phyloP scores from a whole-genome alignment of 768 basidiomycete genomes.

The Crepidotus variabilis region DNA sequence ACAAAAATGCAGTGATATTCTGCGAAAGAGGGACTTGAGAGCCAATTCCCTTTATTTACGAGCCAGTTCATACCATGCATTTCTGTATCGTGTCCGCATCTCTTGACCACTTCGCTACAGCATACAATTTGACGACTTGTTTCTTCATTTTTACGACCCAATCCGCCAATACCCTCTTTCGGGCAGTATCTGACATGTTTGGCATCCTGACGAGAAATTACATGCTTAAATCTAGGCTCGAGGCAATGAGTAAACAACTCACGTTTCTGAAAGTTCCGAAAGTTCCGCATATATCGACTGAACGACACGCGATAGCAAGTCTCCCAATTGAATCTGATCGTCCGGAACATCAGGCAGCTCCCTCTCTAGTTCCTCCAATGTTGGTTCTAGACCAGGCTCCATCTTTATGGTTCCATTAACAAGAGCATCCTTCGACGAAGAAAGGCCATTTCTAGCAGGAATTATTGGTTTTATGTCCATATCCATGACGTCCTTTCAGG shows the following conservation, averaged over 20 bases:
- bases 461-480: neutral
- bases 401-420: neutral
- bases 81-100: constrained; percentile 83
- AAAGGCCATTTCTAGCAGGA: neutral
- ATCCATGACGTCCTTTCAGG: neutral
- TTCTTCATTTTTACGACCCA: constrained; percentile 91
- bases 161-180: constrained; percentile 80
- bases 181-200: constrained; percentile 75
- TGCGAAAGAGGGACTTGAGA: constrained; percentile 23
- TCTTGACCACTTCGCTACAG: constrained; percentile 81
- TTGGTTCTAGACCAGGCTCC: constrained; percentile 26
- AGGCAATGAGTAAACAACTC: constrained; percentile 24
- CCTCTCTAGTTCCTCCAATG: constrained; percentile 58
- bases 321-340: constrained; percentile 70
- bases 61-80: constrained; percentile 58
- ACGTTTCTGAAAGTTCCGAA: constrained; percentile 85
- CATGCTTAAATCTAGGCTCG: constrained; percentile 4
- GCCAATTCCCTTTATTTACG: neutral
- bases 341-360: constrained; percentile 74
- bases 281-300: constrained; percentile 83
- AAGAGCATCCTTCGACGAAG: neutral
- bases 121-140: constrained; percentile 86
- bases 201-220: constrained; percentile 49
- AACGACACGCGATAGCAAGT: constrained; percentile 70
- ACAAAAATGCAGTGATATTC: constrained; percentile 86